Evolutionary conservation across 2,329 filamentous ascomycete species (phyloP).

Genomic region (Aspergillus nomiae): DNA sequence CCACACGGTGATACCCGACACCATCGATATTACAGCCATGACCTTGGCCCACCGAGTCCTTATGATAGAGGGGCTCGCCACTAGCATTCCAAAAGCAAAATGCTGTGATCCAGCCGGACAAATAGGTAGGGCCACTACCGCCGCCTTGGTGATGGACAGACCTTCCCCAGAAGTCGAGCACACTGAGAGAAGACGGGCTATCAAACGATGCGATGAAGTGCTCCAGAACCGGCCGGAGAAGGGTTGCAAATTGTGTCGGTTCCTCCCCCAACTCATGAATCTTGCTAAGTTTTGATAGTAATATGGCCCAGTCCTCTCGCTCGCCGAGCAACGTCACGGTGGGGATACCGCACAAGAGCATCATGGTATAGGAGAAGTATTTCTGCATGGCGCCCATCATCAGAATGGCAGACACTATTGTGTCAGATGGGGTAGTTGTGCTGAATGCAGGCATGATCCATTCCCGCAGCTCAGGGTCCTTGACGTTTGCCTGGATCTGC

Average conservation of each 20-base stretch:
- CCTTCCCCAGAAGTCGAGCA: slow-evolving; percentile 16
- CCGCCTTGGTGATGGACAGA: slow-evolving; percentile 26
- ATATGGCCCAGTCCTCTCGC: background rate
- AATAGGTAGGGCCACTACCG: slow-evolving; percentile 33
- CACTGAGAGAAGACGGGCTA: background rate
- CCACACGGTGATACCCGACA: slow-evolving; percentile 24
- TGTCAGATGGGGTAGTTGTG: background rate
- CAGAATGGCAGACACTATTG: background rate
- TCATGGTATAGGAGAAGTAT: background rate
- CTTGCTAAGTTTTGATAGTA: slow-evolving; percentile 47
- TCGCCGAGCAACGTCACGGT: background rate
- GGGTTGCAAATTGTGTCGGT: slow-evolving; percentile 39
- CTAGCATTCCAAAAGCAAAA: slow-evolving; percentile 50
- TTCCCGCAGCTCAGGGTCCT: slow-evolving; percentile 37
- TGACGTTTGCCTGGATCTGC: slow-evolving; percentile 32
- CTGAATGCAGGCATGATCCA: slow-evolving; percentile 3
- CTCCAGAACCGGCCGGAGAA: slow-evolving; percentile 49
- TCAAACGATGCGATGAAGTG: slow-evolving; percentile 42
- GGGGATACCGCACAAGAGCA: background rate
- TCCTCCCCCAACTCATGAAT: slow-evolving; percentile 50
- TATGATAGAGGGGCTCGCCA: slow-evolving; percentile 31
- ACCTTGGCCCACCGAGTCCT: background rate
- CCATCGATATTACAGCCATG: slow-evolving; percentile 12
- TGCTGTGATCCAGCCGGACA: slow-evolving; percentile 54
- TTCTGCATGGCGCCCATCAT: background rate